A percentile compares a stretch with the other conserved stretches of the same genome.
phyloP scores from a whole-genome alignment of 2,329 filamentous ascomycete genomes.

The Sphaerulina vaccinii region DNA sequence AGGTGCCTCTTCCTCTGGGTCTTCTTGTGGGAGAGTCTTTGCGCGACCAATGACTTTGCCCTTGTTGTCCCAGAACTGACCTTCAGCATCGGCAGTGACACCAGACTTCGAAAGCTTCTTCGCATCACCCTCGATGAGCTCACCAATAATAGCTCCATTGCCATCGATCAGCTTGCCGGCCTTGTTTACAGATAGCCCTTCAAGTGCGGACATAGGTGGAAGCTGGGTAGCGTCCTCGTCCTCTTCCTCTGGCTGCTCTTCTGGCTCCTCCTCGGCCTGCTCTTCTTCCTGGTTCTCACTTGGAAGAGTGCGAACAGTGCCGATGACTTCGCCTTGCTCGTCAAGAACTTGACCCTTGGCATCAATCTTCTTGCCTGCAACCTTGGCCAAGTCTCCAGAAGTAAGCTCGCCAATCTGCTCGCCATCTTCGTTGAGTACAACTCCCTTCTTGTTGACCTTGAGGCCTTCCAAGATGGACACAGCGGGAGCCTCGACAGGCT shows the following conservation, averaged over 20 bases:
- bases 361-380: constrained; percentile 64
- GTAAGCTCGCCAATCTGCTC: constrained; percentile 54
- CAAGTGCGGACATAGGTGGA: constrained; percentile 50
- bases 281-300: constrained; percentile 35
- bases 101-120: constrained; percentile 55
- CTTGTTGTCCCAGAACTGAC: constrained; percentile 56
- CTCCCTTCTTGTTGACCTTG: constrained; percentile 60
- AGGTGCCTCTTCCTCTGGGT: constrained; percentile 48
- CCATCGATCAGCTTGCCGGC: constrained; percentile 50
- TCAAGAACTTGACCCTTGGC: constrained; percentile 64
- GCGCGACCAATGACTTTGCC: constrained; percentile 53
- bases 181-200: constrained; percentile 52
- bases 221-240: constrained; percentile 39
- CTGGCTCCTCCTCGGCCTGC: constrained; percentile 37
- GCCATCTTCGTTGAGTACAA: constrained; percentile 53
- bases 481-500: constrained; percentile 33
- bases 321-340: constrained; percentile 60
- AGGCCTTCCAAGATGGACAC: constrained; percentile 52
- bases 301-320: constrained; percentile 54
- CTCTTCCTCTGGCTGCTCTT: constrained; percentile 35
- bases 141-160: constrained; percentile 49
- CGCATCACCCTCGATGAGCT: constrained; percentile 51
- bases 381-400: constrained; percentile 60
- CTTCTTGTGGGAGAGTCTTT: constrained; percentile 48
- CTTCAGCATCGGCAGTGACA: constrained; percentile 46